A percentile compares a stretch with the other conserved stretches of the same genome.
Conservation (phyloP, 495 filamentous ascomycete genomes). For the Xylaria curta region DNA sequence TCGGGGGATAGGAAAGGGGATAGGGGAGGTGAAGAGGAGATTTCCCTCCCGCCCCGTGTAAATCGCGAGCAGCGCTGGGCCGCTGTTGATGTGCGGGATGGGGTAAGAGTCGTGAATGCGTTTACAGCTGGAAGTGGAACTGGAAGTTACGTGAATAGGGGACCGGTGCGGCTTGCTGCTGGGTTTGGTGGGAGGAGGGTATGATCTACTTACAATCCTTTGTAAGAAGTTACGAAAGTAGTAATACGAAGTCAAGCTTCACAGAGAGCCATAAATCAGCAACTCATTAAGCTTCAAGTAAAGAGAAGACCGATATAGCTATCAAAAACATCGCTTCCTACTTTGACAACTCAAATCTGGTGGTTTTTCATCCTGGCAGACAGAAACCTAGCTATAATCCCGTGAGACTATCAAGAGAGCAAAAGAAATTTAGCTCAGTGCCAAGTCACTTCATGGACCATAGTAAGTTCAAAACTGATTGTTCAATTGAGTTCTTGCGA, state of each 20-base stretch:
- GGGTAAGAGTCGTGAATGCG: slow-evolving; percentile 41
- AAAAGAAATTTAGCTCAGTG: background rate
- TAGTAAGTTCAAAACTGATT: background rate
- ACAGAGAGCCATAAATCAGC: background rate
- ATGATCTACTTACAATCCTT: background rate
- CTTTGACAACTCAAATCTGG: too few relatives aligned
- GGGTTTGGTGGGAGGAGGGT: slow-evolving; percentile 33
- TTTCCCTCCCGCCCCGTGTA: slow-evolving; percentile 14
- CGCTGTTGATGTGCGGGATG: slow-evolving; percentile 43
- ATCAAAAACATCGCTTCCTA: too few relatives aligned
- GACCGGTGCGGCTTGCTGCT: slow-evolving; percentile 28
- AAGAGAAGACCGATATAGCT: background rate
- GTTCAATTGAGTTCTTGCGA: background rate
- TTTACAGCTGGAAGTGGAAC: slow-evolving; percentile 21
- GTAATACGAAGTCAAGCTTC: background rate
- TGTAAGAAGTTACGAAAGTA: background rate
- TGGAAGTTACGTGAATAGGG: slow-evolving; percentile 18
- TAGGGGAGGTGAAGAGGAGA: slow-evolving; percentile 28
- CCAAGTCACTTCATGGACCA: background rate
- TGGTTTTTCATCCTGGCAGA: too few relatives aligned
- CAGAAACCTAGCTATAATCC: background rate
- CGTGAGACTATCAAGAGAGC: background rate
- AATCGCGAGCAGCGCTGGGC: slow-evolving; percentile 53
- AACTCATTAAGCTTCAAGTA: background rate
- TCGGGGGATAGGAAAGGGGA: too few relatives aligned